Percentiles rank a stretch among this genome's conserved stretches.
Conservation (phyloP, 2,329 filamentous ascomycete genomes). For the Botrytis elliptica region DNA sequence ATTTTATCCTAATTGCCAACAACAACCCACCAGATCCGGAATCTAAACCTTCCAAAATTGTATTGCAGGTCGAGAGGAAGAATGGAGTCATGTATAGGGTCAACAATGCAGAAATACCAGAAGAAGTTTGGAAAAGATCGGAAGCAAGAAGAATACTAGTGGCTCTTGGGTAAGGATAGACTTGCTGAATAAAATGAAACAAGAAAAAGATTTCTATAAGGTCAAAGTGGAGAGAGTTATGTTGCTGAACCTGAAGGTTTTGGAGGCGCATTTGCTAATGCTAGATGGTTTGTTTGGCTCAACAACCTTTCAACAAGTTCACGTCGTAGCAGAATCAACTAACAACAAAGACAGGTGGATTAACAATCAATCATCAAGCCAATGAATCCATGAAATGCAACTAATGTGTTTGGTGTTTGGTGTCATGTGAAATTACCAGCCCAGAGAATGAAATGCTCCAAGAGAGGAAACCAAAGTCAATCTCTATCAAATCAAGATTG, state of each 20-base stretch:
- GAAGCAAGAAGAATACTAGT: neutral
- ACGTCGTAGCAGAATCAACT: neutral
- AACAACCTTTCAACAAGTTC: neutral
- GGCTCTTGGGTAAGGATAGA: neutral
- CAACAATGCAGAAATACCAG: neutral
- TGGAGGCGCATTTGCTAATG: neutral
- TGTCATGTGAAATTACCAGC: neutral
- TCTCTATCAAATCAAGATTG: neutral
- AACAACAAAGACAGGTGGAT: neutral
- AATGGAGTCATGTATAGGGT: neutral
- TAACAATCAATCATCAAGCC: neutral
- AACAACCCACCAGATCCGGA: neutral
- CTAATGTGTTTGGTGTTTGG: neutral
- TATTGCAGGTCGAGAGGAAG: neutral
- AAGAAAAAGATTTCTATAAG: neutral
- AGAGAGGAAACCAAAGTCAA: neutral
- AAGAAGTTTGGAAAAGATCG: neutral
- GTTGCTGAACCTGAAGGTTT: neutral
- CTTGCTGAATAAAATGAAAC: neutral
- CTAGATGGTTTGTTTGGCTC: neutral
- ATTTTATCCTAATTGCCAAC: conserved; percentile 7
- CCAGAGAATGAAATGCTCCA: neutral
- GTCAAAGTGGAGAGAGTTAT: neutral
- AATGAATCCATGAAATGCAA: neutral
- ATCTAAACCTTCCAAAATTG: neutral